Conservation (phyloP, 2,329 filamentous ascomycete genomes). For the Claviceps sorghi region DNA sequence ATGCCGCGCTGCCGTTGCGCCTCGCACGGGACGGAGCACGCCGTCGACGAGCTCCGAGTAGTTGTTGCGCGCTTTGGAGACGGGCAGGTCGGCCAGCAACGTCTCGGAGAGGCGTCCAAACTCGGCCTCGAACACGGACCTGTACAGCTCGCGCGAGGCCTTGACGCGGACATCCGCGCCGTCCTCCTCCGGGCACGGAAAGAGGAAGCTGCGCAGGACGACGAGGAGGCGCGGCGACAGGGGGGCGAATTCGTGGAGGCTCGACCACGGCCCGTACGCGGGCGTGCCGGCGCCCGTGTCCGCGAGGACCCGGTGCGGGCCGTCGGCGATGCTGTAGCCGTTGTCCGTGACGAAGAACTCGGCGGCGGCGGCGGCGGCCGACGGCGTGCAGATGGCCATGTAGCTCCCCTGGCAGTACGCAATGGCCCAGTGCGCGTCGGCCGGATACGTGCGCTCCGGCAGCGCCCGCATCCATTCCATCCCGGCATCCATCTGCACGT, state of each 20-base stretch:
- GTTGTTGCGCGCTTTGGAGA: background rate
- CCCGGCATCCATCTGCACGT: background rate
- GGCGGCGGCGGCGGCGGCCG: background rate
- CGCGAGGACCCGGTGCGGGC: background rate
- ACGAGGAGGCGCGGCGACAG: background rate
- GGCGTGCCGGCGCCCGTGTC: background rate
- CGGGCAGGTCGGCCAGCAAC: background rate
- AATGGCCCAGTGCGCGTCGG: background rate
- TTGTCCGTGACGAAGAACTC: background rate
- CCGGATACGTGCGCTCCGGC: background rate
- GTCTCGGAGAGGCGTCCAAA: background rate
- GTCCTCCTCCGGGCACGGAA: background rate
- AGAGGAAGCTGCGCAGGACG: background rate
- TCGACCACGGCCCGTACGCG: background rate
- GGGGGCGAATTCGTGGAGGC: background rate
- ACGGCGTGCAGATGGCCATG: background rate
- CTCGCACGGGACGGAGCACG: background rate
- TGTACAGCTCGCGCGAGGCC: background rate
- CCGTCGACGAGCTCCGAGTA: background rate
- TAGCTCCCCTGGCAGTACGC: background rate
- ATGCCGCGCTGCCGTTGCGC: background rate
- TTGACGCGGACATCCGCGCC: background rate
- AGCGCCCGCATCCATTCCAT: background rate
- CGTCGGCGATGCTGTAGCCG: background rate
- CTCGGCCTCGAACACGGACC: background rate